A percentile compares a stretch with the other conserved stretches of the same genome.
Evolutionary conservation across 768 basidiomycete species (phyloP).

Genomic region (Sutorius australiensis): DNA sequence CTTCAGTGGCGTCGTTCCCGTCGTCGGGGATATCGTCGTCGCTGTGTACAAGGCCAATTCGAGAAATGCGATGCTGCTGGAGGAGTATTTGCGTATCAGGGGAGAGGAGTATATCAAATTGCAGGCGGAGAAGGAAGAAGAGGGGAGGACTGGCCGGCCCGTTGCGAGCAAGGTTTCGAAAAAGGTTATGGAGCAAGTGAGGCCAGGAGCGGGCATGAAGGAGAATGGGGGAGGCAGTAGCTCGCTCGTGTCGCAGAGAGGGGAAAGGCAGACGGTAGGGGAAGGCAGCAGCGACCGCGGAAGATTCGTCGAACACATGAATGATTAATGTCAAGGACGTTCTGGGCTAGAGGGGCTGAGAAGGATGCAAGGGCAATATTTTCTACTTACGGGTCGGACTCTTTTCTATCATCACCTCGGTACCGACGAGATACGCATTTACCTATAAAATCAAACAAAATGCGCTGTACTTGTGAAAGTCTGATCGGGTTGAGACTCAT

Average conservation of each 20-base stretch:
- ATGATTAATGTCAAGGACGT: slow-evolving; percentile 1
- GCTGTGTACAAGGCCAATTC: slow-evolving; percentile 86
- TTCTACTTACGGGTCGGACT: not conserved
- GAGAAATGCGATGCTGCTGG: slow-evolving; percentile 81
- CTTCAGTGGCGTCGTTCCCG: slow-evolving; percentile 62
- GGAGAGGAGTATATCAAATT: slow-evolving; percentile 67
- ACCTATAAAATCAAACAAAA: not conserved
- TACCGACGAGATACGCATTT: not conserved
- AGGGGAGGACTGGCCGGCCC: slow-evolving; percentile 14
- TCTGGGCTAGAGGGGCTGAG: not conserved
- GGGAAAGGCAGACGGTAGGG: slow-evolving; percentile 19
- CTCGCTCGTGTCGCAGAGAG: slow-evolving; percentile 11
- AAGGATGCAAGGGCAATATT: not conserved
- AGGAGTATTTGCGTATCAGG: slow-evolving; percentile 77
- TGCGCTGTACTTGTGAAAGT: not conserved
- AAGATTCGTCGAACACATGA: slow-evolving; percentile 39
- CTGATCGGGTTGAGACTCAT: not conserved
- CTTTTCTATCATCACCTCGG: too few species aligned
- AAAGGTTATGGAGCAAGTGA: slow-evolving; percentile 41
- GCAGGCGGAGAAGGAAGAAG: slow-evolving; percentile 34
- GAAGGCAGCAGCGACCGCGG: slow-evolving; percentile 27
- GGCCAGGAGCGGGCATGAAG: slow-evolving; percentile 51
- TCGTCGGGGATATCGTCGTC: slow-evolving; percentile 71
- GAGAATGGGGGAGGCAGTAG: slow-evolving; percentile 31
- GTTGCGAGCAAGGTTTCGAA: slow-evolving; percentile 21